phyloP scores from a whole-genome alignment of 2,329 filamentous ascomycete species.

The Dactylellina haptotyla region DNA sequence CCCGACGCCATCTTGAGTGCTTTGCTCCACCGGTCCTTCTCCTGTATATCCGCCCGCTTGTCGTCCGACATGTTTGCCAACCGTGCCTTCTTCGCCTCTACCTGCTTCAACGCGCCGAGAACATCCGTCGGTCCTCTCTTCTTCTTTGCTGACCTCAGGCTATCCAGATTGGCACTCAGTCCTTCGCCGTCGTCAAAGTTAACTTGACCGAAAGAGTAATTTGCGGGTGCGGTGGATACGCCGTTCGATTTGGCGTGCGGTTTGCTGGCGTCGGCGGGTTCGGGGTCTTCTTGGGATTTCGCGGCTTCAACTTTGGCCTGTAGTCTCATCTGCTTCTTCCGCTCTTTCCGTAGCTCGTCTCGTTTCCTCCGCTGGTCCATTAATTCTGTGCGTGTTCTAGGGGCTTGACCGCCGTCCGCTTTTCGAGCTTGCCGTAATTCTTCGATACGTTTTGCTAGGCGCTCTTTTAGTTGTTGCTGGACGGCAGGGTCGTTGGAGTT shows the following conservation, averaged over 20 bases:
- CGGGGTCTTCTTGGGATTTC: conserved; percentile 71
- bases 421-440: conserved; percentile 85
- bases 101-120: conserved; percentile 83
- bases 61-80: conserved; percentile 78
- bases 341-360: conserved; percentile 83
- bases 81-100: conserved; percentile 85
- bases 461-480: conserved; percentile 70
- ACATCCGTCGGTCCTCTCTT: conserved; percentile 85
- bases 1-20: conserved; percentile 89
- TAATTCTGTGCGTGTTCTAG: conserved; percentile 86
- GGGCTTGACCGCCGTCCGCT: conserved; percentile 83
- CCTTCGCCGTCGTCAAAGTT: conserved; percentile 86
- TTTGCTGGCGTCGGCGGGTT: conserved; percentile 59
- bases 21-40: conserved; percentile 94
- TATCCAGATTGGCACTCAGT: conserved; percentile 75
- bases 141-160: conserved; percentile 73
- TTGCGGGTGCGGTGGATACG: conserved; percentile 66
- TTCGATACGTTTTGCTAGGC: conserved; percentile 84
- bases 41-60: conserved; percentile 85
- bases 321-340: conserved; percentile 85
- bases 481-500: conserved; percentile 67
- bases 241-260: conserved; percentile 69
- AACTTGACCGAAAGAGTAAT: conserved; percentile 91
- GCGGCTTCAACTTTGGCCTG: conserved; percentile 69
- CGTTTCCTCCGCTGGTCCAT: conserved; percentile 89